Conservation (phyloP, 257 asterid species). For the Sherardia arvensis region DNA sequence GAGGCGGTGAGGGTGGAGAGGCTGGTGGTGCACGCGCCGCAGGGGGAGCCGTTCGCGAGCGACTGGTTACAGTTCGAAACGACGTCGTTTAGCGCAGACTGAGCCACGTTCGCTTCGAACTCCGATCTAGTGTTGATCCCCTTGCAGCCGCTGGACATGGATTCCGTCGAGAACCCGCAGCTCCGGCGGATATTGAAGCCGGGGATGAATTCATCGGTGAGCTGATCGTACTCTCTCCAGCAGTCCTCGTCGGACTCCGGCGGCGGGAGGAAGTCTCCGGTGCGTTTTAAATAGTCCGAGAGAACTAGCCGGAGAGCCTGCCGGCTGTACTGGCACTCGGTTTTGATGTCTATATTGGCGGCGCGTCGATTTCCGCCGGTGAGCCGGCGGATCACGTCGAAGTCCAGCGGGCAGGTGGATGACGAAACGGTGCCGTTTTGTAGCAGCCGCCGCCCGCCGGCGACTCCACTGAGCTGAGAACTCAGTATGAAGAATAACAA, state of each 20-base stretch:
- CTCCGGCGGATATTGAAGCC: constrained; percentile 37
- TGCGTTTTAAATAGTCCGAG: constrained; percentile 48
- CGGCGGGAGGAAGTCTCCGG: constrained; percentile 55
- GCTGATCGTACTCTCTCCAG: constrained; percentile 42
- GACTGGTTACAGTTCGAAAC: constrained; percentile 50
- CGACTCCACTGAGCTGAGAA: neutral
- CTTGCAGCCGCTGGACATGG: constrained; percentile 72
- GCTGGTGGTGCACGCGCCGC: constrained; percentile 65
- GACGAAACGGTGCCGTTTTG: constrained; percentile 24
- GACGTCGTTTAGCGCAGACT: constrained; percentile 23
- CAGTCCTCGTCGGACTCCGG: constrained; percentile 44
- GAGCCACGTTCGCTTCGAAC: constrained; percentile 47
- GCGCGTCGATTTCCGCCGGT: constrained; percentile 14
- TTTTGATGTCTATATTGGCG: constrained; percentile 20
- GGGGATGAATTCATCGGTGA: constrained; percentile 31
- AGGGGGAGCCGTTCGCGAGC: constrained; percentile 53
- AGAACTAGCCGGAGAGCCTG: constrained; percentile 67
- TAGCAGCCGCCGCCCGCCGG: constrained; percentile 22
- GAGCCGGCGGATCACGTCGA: constrained; percentile 29
- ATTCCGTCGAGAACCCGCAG: constrained; percentile 62
- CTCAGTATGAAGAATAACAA: neutral
- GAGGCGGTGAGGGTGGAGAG: constrained; percentile 48
- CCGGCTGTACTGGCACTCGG: constrained; percentile 52
- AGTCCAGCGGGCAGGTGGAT: constrained; percentile 49
- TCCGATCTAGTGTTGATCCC: constrained; percentile 50